Base-by-base conservation (phyloP, 2,329 filamentous ascomycete species). In the Ustulina deusta region DNA sequence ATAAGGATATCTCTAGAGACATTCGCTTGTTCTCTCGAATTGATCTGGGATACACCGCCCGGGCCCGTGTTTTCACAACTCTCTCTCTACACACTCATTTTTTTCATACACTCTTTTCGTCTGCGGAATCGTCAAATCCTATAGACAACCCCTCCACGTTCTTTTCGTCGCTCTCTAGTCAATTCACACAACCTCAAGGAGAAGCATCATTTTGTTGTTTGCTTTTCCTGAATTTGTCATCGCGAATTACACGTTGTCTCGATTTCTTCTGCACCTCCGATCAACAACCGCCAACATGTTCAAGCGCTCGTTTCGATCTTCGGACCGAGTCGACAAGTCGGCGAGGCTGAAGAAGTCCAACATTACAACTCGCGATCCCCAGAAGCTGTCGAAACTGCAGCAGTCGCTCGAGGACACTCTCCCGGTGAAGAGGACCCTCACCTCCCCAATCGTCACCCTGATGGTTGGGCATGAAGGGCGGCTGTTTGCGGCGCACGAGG, bases 401-500 rank as follows among this genome's bases (percentile, higher is more conserved):
- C 91, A 92, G 84, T 94, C 91, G 82, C 85, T 94, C 69, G 84
- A 86, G 75, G 81, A 85, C 71, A 80, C 82, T 72, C 76, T 79
- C 71, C 79, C 80, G 68, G 75, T 75, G 63, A 80, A 80, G 73
- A 77, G 74, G 58, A 74, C 70, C 72, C 75, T 79, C 78, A 80
- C 74, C 73, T 89, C 88, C 69, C 91, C 94, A 77, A 97, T 97
- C 81, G 86, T 97, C 81, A 97, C 94, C 68, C 85, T 97, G 75
- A 90, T 92, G 74, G 90, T 97, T 78, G 94, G 94, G 75, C 84
- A 83, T 75, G 94, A 97, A 77, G 91, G 92, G 79, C 92, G 94
- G 77, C 87, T 97, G 80, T 97, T 97, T 86, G 94, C 94, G 76
- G 94, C 94, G 78, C 94, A 97, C 82, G 93, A 97, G 86, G 93